Percentiles rank a stretch among this genome's conserved stretches.
Evolutionary conservation across 371 early-diverging fungal species (phyloP).

Genomic region (Actinomortierella wolfii): DNA sequence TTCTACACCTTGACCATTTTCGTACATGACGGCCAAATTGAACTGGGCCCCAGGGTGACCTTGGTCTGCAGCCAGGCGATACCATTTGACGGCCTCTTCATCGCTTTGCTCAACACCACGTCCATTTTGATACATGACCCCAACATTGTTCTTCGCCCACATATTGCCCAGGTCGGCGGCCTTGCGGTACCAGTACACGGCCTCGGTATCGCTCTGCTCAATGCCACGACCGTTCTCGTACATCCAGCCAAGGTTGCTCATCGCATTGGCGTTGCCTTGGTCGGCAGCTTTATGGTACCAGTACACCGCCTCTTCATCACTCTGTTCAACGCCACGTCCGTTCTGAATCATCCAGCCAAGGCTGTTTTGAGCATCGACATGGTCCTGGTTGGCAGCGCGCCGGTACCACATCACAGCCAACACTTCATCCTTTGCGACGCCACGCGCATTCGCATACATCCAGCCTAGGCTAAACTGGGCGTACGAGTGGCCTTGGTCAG

Average conservation of each 20-base stretch:
- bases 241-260: constrained; percentile 80
- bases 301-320: constrained; percentile 66
- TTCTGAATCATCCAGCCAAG: constrained; percentile 87
- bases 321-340: constrained; percentile 75
- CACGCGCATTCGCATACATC: constrained; percentile 86
- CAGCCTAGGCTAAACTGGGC: constrained; percentile 80
- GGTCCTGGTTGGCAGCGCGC: constrained; percentile 71
- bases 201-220: constrained; percentile 59
- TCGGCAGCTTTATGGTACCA: constrained; percentile 77
- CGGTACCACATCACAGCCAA: constrained; percentile 72
- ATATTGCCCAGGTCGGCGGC: constrained; percentile 79
- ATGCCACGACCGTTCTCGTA: constrained; percentile 80
- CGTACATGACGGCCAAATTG: constrained; percentile 84
- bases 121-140: constrained; percentile 83
- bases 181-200: constrained; percentile 78
- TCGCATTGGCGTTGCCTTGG: constrained; percentile 80
- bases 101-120: constrained; percentile 75
- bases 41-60: constrained; percentile 79
- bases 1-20: constrained; percentile 79
- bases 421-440: constrained; percentile 61
- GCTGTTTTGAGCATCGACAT: constrained; percentile 80
- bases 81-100: constrained; percentile 72
- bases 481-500: constrained; percentile 59
- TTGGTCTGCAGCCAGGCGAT: constrained; percentile 63
- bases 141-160: constrained; percentile 67